These are phyloP conservation scores for Ophiostoma australiae DNA, from an alignment of 2,329 filamentous ascomycete species.

Conservation along the genomic window DNA sequence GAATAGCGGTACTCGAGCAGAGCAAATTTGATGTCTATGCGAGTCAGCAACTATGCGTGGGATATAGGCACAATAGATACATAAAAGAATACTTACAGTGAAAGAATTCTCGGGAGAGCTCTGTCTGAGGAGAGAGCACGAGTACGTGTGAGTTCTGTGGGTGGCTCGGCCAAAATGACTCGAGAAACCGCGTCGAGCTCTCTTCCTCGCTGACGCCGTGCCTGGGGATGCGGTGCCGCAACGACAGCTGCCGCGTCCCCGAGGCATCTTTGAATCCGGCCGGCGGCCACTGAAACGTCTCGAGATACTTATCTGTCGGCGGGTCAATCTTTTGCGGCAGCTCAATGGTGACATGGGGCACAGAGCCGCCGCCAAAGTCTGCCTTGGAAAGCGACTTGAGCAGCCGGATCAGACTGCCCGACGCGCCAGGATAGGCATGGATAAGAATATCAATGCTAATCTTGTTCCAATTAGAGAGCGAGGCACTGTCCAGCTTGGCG, in stretches of 20 bases:
- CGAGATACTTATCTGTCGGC: constrained; percentile 58
- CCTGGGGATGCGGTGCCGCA: constrained; percentile 68
- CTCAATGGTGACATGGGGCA: constrained; percentile 78
- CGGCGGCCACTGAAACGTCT: constrained; percentile 64
- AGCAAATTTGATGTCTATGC: constrained; percentile 61
- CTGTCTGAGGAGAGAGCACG: constrained; percentile 74
- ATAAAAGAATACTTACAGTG: constrained; percentile 51
- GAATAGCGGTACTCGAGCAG: constrained; percentile 76
- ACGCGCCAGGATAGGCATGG: constrained; percentile 64
- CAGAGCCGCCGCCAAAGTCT: constrained; percentile 65
- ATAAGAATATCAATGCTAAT: constrained; percentile 77
- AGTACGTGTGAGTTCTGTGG: constrained; percentile 66
- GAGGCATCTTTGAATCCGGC: constrained; percentile 36
- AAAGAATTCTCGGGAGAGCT: constrained; percentile 75
- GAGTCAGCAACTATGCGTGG: neutral
- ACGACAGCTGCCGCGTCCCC: constrained; percentile 53
- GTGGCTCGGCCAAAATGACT: constrained; percentile 78
- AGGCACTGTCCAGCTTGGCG: constrained; percentile 66
- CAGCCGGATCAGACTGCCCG: constrained; percentile 70
- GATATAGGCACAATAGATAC: neutral
- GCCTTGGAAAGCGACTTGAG: constrained; percentile 69
- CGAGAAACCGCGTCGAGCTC: constrained; percentile 69
- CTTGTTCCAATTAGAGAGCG: constrained; percentile 71
- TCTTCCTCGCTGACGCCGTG: constrained; percentile 60
- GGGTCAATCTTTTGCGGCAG: constrained; percentile 67